Percentiles rank a stretch among this genome's conserved stretches.
These are phyloP conservation scores for Telfairia occidentalis DNA, from an alignment of 331 rosid species.

Conservation along the genomic window DNA sequence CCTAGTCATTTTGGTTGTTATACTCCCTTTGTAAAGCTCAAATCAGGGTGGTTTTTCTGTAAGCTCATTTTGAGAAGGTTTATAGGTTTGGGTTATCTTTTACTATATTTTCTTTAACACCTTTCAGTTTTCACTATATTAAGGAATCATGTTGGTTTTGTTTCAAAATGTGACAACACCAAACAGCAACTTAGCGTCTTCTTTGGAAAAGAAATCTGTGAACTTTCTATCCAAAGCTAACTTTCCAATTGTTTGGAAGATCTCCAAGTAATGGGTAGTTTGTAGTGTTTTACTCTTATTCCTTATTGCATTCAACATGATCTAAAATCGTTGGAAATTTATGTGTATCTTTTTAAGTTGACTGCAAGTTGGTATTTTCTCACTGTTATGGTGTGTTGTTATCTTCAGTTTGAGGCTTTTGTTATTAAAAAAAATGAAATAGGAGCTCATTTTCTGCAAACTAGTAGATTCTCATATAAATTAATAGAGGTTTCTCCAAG, in stretches of 20 bases:
- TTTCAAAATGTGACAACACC: no score
- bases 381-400: neutral
- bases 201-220: neutral
- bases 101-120: no score
- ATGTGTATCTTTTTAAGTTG: neutral
- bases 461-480: neutral
- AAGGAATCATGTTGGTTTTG: no score
- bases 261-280: neutral
- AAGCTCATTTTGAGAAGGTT: no score
- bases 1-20: no score
- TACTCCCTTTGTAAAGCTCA: no score
- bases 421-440: no score
- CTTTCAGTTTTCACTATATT: no score
- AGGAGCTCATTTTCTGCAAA: neutral
- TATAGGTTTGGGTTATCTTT: no score
- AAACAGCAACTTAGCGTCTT: no score
- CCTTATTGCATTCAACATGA: neutral
- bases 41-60: no score
- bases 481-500: no score
- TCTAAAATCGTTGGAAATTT: neutral
- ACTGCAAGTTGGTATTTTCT: neutral
- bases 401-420: neutral
- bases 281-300: neutral
- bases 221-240: neutral
- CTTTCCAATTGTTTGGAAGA: neutral